Evolutionary conservation across 2,329 filamentous ascomycete genomes (phyloP).

Genomic region (Aschersonia sp.): DNA sequence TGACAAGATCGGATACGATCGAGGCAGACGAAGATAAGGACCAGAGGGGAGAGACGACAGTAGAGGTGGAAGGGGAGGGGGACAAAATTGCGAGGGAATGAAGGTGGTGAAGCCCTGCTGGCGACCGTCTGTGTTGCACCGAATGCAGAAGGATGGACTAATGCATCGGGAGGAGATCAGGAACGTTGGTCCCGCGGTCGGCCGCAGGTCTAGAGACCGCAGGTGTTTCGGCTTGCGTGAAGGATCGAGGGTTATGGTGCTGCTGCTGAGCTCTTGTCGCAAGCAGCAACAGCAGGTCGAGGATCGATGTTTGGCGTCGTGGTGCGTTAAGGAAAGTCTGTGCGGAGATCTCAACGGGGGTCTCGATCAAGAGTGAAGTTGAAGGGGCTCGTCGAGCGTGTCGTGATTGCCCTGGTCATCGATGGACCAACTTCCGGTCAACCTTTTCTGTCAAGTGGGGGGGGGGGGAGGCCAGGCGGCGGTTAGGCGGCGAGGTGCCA

Average conservation of each 20-base stretch:
- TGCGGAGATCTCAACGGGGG: too few relatives aligned
- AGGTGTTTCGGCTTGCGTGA: constrained; percentile 1
- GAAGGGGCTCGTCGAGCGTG: too few relatives aligned
- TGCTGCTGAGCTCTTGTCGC: not conserved
- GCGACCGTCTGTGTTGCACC: not conserved
- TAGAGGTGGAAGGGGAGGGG: not conserved
- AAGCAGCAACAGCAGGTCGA: not conserved
- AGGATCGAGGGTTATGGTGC: not conserved
- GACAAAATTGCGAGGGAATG: not conserved
- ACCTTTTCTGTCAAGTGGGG: too few relatives aligned
- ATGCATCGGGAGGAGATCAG: not conserved
- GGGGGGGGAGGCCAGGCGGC: too few relatives aligned
- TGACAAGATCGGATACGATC: not conserved
- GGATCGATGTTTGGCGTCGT: not conserved
- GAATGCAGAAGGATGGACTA: not conserved
- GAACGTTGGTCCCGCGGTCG: not conserved
- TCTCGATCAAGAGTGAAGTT: too few relatives aligned
- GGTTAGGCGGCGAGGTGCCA: too few relatives aligned
- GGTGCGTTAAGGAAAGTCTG: too few relatives aligned
- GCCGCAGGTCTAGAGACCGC: not conserved
- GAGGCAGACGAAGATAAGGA: not conserved
- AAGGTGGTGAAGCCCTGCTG: not conserved
- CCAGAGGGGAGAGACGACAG: not conserved
- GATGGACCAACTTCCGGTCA: too few relatives aligned
- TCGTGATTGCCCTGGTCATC: too few relatives aligned